These are phyloP conservation scores for Cyclotella choctawhatcheeana DNA, from an alignment of 108 stramenopile genomes.

Conservation along the genomic window DNA sequence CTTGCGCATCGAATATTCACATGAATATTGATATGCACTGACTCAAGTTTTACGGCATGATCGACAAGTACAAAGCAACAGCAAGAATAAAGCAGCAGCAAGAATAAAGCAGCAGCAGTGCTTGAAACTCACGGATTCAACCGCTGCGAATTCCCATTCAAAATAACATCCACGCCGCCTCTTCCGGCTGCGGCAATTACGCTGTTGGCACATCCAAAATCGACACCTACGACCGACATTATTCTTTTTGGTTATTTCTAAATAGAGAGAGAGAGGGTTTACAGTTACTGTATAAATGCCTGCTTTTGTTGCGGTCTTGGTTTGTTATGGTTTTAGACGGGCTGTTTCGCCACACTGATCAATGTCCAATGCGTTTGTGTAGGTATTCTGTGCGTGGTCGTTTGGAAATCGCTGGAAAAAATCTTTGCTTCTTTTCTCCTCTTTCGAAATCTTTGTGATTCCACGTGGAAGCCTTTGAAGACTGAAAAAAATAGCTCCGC, in stretches of 20 bases:
- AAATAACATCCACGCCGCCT: conserved; percentile 97
- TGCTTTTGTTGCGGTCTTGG: background rate
- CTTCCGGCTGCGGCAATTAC: conserved; percentile 94
- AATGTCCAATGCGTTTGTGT: background rate
- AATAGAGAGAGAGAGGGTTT: too few species aligned
- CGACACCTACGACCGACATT: conserved; percentile 91
- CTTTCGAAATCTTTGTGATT: background rate
- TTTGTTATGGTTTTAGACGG: background rate
- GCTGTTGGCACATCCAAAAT: conserved; percentile 91
- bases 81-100: background rate
- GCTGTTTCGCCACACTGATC: background rate
- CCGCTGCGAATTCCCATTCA: conserved; percentile 97
- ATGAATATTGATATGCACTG: too few species aligned
- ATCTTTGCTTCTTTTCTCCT: background rate
- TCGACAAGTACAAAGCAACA: too few species aligned
- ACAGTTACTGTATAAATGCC: background rate
- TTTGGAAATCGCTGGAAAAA: too few species aligned
- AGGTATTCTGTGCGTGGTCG: background rate
- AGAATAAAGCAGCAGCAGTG: background rate
- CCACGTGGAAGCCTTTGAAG: background rate
- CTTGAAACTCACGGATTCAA: conserved; percentile 89
- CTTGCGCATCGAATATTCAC: background rate
- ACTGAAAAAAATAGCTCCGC: too few species aligned
- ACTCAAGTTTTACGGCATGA: too few species aligned
- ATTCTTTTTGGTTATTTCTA: too few species aligned